These are phyloP conservation scores for Verruconis gallopava DNA, from an alignment of 2,329 filamentous ascomycete genomes.

Conservation along the genomic window DNA sequence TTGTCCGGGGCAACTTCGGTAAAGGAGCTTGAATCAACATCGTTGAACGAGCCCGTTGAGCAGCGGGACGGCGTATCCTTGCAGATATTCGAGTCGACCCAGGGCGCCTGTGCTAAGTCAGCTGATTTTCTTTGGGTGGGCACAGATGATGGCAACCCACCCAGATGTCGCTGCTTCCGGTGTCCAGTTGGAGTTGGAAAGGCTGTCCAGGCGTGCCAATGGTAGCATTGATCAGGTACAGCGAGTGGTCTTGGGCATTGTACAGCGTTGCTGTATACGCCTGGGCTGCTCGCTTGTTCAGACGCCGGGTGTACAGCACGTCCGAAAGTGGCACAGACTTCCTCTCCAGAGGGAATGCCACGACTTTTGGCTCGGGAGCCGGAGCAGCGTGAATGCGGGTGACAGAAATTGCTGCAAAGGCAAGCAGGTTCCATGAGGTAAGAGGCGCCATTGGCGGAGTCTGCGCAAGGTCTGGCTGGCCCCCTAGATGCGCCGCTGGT, in stretches of 20 bases:
- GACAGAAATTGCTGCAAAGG: too few species aligned
- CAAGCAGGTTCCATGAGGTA: too few species aligned
- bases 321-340: too few species aligned
- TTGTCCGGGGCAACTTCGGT: slow-evolving; percentile 51
- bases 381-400: too few species aligned
- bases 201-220: slow-evolving; percentile 44
- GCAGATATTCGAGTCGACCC: slow-evolving; percentile 49
- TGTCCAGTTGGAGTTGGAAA: slow-evolving; percentile 46
- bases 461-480: too few species aligned
- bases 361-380: too few species aligned
- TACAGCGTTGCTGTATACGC: slow-evolving; percentile 1
- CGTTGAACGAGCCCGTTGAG: slow-evolving; percentile 51
- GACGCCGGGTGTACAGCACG: too few species aligned
- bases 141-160: too few species aligned
- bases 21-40: slow-evolving; percentile 65
- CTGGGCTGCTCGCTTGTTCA: background rate
- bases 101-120: slow-evolving; percentile 14
- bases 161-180: slow-evolving; percentile 51
- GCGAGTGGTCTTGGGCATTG: slow-evolving; percentile 11
- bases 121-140: too few species aligned
- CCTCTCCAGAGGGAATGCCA: too few species aligned
- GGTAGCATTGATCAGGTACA: slow-evolving; percentile 45
- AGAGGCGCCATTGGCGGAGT: too few species aligned
- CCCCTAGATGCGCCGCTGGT: too few species aligned
- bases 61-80: slow-evolving; percentile 36